Conservation (phyloP, 805 yeast genomes). For the Zygotorulaspora sp. region DNA sequence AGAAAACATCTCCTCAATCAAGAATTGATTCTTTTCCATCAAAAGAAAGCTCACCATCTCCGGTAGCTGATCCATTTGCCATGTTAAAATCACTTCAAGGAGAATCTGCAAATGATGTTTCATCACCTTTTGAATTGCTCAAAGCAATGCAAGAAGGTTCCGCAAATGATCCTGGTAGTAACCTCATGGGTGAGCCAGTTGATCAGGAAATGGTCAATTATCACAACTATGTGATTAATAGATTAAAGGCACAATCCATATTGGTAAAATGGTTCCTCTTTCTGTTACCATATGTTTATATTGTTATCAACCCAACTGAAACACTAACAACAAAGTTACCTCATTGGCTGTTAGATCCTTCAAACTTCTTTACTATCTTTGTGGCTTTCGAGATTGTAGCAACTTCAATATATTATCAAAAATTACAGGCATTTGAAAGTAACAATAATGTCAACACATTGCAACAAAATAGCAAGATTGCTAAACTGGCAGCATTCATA, state of each 20-base stretch:
- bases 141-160: conserved; percentile 1
- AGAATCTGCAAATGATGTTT: conserved; percentile 2
- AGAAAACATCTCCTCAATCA: conserved; percentile 4
- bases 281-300: conserved; percentile 30
- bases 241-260: conserved; percentile 29
- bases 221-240: conserved; percentile 29
- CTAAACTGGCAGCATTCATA: conserved; percentile 29
- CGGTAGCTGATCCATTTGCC: conserved; percentile 28
- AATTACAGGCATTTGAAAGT: conserved; percentile 26
- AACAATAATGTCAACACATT: conserved; percentile 25
- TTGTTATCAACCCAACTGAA: conserved; percentile 19
- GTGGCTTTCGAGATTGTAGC: conserved; percentile 34
- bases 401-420: conserved; percentile 32
- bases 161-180: conserved; percentile 7
- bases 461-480: conserved; percentile 29
- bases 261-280: conserved; percentile 32
- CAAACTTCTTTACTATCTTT: conserved; percentile 34
- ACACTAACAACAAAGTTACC: conserved; percentile 3
- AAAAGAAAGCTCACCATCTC: conserved; percentile 7
- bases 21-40: neutral
- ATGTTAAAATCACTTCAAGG: conserved; percentile 22
- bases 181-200: conserved; percentile 17
- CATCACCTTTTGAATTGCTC: neutral
- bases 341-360: conserved; percentile 19
- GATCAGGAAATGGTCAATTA: conserved; percentile 27